These are phyloP conservation scores for Leccinum fibrillosum DNA, from an alignment of 768 basidiomycete species.

Conservation along the genomic window DNA sequence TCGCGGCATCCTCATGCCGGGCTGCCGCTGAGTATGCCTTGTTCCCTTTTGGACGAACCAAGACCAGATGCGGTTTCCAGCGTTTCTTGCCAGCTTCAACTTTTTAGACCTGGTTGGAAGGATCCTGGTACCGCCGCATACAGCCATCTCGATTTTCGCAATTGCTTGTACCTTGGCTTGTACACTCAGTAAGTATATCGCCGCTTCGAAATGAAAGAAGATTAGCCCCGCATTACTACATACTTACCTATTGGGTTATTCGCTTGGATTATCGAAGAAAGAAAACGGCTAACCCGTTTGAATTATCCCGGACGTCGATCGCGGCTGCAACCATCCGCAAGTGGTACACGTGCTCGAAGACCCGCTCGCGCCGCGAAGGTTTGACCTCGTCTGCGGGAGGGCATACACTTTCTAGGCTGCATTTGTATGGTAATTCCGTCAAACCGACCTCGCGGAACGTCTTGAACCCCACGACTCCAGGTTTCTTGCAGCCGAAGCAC, in stretches of 20 bases:
- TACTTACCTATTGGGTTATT: background rate
- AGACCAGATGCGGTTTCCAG: background rate
- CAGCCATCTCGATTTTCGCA: background rate
- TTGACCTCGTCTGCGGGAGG: background rate
- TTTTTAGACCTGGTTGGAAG: background rate
- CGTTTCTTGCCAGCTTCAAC: background rate
- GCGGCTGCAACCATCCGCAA: background rate
- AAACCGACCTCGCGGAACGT: background rate
- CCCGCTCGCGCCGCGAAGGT: too few relatives aligned
- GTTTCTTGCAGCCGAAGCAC: background rate
- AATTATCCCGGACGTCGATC: background rate
- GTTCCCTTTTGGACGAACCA: slow-evolving; percentile 7
- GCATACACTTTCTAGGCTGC: background rate
- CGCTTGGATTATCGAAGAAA: background rate
- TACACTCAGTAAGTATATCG: background rate
- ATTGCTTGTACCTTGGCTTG: background rate
- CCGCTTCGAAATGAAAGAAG: slow-evolving; percentile 18
- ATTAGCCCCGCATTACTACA: background rate
- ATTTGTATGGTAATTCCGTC: background rate
- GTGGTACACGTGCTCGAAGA: background rate
- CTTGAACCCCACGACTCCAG: background rate
- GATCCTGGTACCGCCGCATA: background rate
- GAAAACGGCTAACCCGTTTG: background rate
- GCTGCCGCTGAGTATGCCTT: slow-evolving; percentile 19
- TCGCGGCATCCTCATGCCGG: slow-evolving; percentile 22